phyloP scores from a whole-genome alignment of 2,329 filamentous ascomycete species.

The Colletotrichum coccodes region DNA sequence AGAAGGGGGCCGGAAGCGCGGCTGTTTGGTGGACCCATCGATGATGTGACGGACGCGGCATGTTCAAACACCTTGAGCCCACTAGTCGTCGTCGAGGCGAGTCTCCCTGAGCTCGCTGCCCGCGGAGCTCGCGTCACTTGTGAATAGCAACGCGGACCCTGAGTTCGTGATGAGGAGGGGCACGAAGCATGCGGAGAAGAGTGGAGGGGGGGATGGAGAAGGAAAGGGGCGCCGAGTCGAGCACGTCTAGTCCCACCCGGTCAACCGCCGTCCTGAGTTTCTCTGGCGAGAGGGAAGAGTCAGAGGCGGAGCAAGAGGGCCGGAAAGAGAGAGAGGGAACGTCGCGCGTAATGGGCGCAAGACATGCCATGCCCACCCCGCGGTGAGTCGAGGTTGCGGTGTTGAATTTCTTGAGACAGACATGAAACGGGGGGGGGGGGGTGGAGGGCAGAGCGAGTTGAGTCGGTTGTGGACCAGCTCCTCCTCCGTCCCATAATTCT shows the following conservation, averaged over 20 bases:
- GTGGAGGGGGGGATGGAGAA: not conserved
- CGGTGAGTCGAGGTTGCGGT: not conserved
- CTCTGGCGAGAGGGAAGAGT: not conserved
- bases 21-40: not conserved
- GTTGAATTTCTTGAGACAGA: constrained; percentile 29
- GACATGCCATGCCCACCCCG: no score
- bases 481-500: not conserved
- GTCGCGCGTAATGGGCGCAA: not conserved
- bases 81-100: no score
- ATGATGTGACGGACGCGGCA: not conserved
- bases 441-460: not conserved
- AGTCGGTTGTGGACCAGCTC: not conserved
- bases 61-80: no score
- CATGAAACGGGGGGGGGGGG: constrained; percentile 29
- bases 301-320: not conserved
- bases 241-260: not conserved
- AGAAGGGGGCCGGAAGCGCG: constrained; percentile 5
- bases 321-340: not conserved
- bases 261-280: not conserved
- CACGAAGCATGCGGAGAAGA: not conserved
- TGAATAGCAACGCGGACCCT: not conserved
- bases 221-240: not conserved
- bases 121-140: not conserved
- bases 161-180: not conserved
- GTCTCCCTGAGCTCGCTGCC: not conserved